Evolutionary conservation across 2,329 filamentous ascomycete genomes (phyloP).

Genomic region (Bipolaris victoriae): DNA sequence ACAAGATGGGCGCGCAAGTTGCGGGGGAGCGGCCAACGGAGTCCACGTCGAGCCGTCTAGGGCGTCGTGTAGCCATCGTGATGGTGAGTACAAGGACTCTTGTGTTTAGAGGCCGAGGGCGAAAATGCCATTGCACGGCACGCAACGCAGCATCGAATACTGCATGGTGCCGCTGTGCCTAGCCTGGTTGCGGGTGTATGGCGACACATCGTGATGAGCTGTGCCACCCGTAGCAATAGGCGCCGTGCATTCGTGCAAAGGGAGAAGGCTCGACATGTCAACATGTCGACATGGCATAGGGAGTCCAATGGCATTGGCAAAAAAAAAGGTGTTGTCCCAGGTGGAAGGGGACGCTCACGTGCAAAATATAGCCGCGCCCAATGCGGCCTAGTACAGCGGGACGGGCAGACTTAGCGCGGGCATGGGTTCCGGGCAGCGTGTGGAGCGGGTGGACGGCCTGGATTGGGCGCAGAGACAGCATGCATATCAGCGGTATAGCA

Average conservation of each 20-base stretch:
- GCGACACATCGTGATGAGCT: too few species aligned
- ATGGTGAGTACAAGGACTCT: constrained; percentile 1
- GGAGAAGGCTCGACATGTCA: too few species aligned
- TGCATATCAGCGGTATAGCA: background rate
- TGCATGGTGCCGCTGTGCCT: background rate
- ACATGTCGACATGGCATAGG: background rate
- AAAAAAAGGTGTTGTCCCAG: background rate
- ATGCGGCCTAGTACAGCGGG: constrained; percentile 9
- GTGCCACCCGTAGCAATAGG: background rate
- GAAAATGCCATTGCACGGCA: background rate
- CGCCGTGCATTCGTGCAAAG: background rate
- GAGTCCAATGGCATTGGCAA: background rate
- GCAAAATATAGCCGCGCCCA: background rate
- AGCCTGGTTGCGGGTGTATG: background rate
- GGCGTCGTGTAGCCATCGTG: constrained; percentile 20
- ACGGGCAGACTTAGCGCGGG: constrained; percentile 16
- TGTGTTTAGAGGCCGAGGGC: background rate
- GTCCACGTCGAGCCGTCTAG: constrained; percentile 9
- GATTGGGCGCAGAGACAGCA: constrained; percentile 7
- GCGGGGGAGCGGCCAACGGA: background rate
- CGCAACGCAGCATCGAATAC: background rate
- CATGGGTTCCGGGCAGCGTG: constrained; percentile 6
- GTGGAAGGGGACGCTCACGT: background rate
- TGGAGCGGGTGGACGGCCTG: constrained; percentile 6
- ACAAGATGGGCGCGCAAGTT: constrained; percentile 1